These are phyloP conservation scores for Russula ochroleuca DNA, from an alignment of 768 basidiomycete genomes.

Conservation along the genomic window DNA sequence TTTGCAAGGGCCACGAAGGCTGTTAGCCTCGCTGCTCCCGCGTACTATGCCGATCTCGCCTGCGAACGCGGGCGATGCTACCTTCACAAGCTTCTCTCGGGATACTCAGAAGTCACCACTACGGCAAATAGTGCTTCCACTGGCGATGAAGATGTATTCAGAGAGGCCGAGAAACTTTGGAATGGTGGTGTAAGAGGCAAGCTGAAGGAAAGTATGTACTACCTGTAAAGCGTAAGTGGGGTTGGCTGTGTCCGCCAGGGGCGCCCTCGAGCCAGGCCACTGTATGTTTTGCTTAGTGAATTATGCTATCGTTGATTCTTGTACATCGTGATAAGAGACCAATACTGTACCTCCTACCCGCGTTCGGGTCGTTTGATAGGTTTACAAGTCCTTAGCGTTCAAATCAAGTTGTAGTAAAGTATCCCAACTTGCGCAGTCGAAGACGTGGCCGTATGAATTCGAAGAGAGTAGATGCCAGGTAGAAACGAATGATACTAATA, in stretches of 20 bases:
- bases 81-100: constrained; percentile 46
- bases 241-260: not conserved
- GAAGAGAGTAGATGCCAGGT: not conserved
- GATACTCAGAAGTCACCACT: constrained; percentile 35
- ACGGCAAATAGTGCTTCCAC: constrained; percentile 38
- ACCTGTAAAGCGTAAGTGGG: constrained; percentile 42
- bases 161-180: constrained; percentile 57
- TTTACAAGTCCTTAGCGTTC: not conserved
- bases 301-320: not conserved
- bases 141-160: constrained; percentile 46
- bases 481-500: not conserved
- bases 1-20: constrained; percentile 58
- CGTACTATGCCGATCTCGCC: constrained; percentile 47
- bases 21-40: constrained; percentile 43
- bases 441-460: not conserved
- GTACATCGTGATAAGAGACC: not conserved
- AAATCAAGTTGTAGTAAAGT: not conserved
- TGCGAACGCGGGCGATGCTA: constrained; percentile 54
- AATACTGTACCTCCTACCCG: not conserved
- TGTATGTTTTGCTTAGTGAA: not conserved
- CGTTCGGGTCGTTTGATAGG: not conserved
- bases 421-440: not conserved
- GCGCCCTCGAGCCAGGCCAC: not conserved
- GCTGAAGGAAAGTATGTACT: constrained; percentile 73
- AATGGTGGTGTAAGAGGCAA: constrained; percentile 46